Evolutionary conservation across 2,329 filamentous ascomycete genomes (phyloP).

Genomic region (Anthostomella pinea): DNA sequence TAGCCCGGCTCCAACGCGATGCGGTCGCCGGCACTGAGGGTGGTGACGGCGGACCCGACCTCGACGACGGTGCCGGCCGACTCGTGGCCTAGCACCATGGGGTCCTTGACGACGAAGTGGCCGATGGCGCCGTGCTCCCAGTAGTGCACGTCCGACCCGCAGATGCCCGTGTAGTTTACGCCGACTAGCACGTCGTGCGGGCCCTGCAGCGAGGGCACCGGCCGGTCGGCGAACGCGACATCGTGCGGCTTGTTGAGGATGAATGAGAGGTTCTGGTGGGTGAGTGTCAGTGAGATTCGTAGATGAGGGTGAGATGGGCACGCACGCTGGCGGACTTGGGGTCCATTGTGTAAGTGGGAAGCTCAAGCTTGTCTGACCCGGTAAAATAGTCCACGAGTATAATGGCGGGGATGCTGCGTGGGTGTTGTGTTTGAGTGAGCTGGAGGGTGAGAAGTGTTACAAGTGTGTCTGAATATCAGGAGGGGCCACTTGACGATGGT

Average conservation of each 20-base stretch:
- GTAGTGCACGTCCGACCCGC: constrained; percentile 86
- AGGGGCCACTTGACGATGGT: constrained; percentile 1
- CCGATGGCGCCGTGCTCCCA: constrained; percentile 85
- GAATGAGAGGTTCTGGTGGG: constrained; percentile 72
- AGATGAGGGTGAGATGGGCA: constrained; percentile 3
- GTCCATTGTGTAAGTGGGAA: constrained; percentile 17
- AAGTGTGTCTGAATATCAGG: constrained; percentile 2
- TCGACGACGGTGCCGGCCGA: constrained; percentile 76
- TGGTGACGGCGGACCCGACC: constrained; percentile 61
- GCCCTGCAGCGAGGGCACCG: constrained; percentile 63
- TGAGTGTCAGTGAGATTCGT: constrained; percentile 6
- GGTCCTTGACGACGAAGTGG: constrained; percentile 76
- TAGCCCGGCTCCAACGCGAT: constrained; percentile 91
- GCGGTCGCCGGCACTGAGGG: constrained; percentile 70
- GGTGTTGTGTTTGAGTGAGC: background rate
- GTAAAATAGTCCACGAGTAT: too few species aligned
- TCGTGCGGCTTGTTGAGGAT: constrained; percentile 73
- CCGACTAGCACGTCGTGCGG: constrained; percentile 77
- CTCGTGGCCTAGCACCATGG: constrained; percentile 71
- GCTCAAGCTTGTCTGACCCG: too few species aligned
- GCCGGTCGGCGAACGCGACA: constrained; percentile 72
- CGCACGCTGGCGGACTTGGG: constrained; percentile 27
- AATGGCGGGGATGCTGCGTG: too few species aligned
- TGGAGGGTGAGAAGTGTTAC: background rate
- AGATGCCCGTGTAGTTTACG: constrained; percentile 84